Percentiles rank a stretch among this genome's conserved stretches.
Conservation (phyloP, 495 filamentous ascomycete species). For the Bombardia bombarda region DNA sequence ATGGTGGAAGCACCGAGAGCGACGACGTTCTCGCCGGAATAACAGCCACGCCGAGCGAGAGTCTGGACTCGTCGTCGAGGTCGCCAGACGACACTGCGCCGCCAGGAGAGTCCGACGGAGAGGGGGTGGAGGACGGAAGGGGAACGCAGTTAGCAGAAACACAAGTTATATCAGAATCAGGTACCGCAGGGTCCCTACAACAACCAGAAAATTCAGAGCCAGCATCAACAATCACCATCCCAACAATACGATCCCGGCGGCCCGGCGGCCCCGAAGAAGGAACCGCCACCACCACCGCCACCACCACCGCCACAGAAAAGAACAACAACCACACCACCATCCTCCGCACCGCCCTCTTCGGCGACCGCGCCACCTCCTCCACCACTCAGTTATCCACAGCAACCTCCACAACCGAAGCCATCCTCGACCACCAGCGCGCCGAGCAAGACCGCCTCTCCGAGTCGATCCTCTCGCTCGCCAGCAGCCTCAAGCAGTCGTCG, state of each 20-base stretch:
- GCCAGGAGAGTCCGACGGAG: too few species aligned
- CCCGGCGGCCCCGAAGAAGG: too few species aligned
- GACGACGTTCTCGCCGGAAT: constrained; percentile 44
- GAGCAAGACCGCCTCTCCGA: constrained; percentile 82
- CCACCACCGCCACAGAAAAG: not conserved
- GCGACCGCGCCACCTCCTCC: constrained; percentile 11
- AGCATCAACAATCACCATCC: not conserved
- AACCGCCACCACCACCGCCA: constrained; percentile 7
- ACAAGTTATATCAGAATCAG: too few species aligned
- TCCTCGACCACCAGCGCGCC: constrained; percentile 61
- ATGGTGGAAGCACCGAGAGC: constrained; percentile 45
- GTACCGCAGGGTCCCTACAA: too few species aligned
- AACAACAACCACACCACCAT: constrained; percentile 7
- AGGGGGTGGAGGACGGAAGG: too few species aligned
- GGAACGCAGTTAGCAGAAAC: too few species aligned
- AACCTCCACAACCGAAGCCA: constrained; percentile 45
- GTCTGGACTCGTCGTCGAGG: constrained; percentile 28
- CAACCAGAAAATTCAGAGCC: not conserved
- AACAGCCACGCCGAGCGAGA: constrained; percentile 40
- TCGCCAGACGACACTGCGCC: too few species aligned
- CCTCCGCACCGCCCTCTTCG: constrained; percentile 22
- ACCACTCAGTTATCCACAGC: constrained; percentile 6
- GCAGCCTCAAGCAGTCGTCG: constrained; percentile 67
- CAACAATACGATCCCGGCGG: too few species aligned
- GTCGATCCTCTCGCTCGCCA: constrained; percentile 70